Conservation (phyloP, 768 basidiomycete species). For the Lactarius quietus region DNA sequence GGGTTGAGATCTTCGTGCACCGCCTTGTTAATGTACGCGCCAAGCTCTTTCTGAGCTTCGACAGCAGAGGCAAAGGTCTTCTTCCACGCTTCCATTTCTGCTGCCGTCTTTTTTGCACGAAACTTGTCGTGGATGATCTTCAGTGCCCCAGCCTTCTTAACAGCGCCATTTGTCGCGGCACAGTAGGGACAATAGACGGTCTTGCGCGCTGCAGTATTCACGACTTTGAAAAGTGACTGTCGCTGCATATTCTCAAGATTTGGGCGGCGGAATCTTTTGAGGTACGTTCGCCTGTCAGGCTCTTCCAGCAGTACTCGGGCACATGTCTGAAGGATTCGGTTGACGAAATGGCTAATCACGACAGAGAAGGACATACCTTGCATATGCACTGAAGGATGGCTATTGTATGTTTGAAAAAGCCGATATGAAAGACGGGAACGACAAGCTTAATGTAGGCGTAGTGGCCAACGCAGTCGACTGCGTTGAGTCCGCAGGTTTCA, state of each 20-base stretch:
- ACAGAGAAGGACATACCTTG: conserved; percentile 58
- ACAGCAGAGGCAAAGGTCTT: conserved; percentile 76
- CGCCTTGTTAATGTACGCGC: conserved; percentile 79
- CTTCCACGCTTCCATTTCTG: conserved; percentile 86
- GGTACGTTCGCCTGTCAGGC: conserved; percentile 74
- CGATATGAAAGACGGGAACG: conserved; percentile 97
- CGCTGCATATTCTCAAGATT: conserved; percentile 92
- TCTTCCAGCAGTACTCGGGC: conserved; percentile 89
- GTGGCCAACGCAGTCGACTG: conserved; percentile 95
- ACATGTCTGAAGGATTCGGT: conserved; percentile 56
- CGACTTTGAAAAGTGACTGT: conserved; percentile 74
- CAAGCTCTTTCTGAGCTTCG: conserved; percentile 84
- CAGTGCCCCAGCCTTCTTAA: conserved; percentile 92
- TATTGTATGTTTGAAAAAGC: conserved; percentile 96
- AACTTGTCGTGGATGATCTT: conserved; percentile 99
- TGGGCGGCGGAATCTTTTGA: conserved; percentile 87
- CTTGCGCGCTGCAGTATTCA: conserved; percentile 86
- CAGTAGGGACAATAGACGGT: conserved; percentile 92
- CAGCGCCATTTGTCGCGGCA: conserved; percentile 87
- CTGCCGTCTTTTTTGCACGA: conserved; percentile 87
- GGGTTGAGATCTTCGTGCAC: conserved; percentile 93
- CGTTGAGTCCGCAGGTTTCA: conserved; percentile 89
- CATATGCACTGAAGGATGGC: conserved; percentile 93
- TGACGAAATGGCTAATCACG: conserved; percentile 10
- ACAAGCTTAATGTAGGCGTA: conserved; percentile 98